phyloP scores from a whole-genome alignment of 306 rosid genomes.

The Glycine soja region DNA sequence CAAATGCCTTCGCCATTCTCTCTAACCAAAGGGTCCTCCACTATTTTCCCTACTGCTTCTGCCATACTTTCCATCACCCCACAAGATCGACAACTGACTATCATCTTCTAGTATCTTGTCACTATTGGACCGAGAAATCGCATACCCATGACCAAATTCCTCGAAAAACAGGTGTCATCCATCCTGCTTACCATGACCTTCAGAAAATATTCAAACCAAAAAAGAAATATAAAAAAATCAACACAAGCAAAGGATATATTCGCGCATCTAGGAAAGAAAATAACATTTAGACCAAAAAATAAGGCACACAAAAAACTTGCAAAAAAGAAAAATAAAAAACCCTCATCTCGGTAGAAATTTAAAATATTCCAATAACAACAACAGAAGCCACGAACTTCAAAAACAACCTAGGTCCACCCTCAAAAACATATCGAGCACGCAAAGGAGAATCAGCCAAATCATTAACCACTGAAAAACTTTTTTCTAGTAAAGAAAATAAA shows the following conservation, averaged over 20 bases:
- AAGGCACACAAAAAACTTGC: not conserved
- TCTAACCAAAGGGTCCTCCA: slow-evolving; percentile 69
- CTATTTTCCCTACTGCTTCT: slow-evolving; percentile 74
- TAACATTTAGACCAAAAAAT: not conserved
- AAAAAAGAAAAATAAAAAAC: not conserved
- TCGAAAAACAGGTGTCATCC: slow-evolving; percentile 87
- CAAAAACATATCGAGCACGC: not conserved
- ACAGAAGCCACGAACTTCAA: slow-evolving; percentile 48
- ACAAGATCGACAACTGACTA: slow-evolving; percentile 60
- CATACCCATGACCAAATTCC: slow-evolving; percentile 83
- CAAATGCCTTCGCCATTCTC: slow-evolving; percentile 74
- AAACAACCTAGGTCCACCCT: slow-evolving; percentile 28
- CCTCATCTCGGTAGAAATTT: not conserved
- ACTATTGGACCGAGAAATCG: slow-evolving; percentile 64
- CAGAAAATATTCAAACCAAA: slow-evolving; percentile 57
- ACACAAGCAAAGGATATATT: slow-evolving; percentile 58
- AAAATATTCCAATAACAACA: slow-evolving; percentile 13
- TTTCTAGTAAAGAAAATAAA: not conserved
- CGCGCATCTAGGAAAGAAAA: slow-evolving; percentile 38
- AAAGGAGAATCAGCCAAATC: slow-evolving; percentile 10
- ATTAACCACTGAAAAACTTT: not conserved
- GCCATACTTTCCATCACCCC: slow-evolving; percentile 81
- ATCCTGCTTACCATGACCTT: slow-evolving; percentile 98
- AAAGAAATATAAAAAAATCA: slow-evolving; percentile 48
- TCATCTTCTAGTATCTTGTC: slow-evolving; percentile 84